A percentile compares a stretch with the other conserved stretches of the same genome.
Evolutionary conservation across 2,329 filamentous ascomycete species (phyloP).

Genomic region (Paradendryphiella salina): DNA sequence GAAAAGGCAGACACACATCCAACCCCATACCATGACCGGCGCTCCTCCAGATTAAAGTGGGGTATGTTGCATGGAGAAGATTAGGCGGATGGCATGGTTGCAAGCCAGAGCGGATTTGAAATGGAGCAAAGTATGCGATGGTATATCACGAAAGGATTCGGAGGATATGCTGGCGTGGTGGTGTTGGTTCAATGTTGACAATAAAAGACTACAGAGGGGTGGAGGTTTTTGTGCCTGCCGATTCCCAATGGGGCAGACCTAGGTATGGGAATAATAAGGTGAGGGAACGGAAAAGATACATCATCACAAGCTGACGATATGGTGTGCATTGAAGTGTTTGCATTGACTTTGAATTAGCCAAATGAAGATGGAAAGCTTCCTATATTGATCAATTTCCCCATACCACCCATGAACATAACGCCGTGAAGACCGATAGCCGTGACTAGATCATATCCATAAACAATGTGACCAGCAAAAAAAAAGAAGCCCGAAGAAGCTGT

Average conservation of each 20-base stretch:
- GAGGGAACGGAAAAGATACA: neutral
- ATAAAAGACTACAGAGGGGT: neutral
- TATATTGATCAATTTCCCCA: slow-evolving; percentile 33
- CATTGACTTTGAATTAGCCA: slow-evolving; percentile 36
- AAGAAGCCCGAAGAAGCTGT: slow-evolving; percentile 13
- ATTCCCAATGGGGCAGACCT: neutral
- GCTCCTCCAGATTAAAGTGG: slow-evolving; percentile 55
- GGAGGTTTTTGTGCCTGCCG: neutral
- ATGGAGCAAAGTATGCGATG: too few relatives aligned
- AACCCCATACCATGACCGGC: slow-evolving; percentile 63
- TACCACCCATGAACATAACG: slow-evolving; percentile 36
- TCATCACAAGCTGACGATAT: neutral
- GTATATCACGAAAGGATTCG: too few relatives aligned
- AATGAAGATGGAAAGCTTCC: slow-evolving; percentile 22
- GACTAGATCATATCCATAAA: slow-evolving; percentile 35
- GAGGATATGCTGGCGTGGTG: neutral
- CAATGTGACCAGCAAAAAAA: slow-evolving; percentile 24
- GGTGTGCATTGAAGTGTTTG: slow-evolving; percentile 17
- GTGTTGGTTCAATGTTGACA: too few relatives aligned
- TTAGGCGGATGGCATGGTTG: neutral
- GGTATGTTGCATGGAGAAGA: neutral
- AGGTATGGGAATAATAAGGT: slow-evolving; percentile 11
- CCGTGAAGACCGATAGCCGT: slow-evolving; percentile 37
- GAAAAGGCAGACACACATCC: slow-evolving; percentile 58
- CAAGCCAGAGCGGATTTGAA: too few relatives aligned